Conservation (phyloP, 352 stramenopile genomes). For the Globisporangium spiculum region DNA sequence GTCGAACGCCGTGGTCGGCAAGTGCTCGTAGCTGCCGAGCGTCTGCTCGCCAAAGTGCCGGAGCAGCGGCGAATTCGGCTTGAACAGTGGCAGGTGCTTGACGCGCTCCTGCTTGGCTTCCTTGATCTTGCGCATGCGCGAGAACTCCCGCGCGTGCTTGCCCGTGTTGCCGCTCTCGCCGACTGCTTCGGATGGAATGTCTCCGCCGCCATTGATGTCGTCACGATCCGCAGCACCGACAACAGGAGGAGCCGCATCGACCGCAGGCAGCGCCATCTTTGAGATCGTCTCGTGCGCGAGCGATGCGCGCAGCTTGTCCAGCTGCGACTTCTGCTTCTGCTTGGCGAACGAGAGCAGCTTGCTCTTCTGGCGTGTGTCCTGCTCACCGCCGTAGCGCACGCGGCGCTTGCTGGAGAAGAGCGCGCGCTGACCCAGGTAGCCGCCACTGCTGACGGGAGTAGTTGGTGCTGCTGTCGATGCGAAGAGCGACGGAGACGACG, state of each 20-base stretch:
- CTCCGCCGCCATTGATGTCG: not conserved
- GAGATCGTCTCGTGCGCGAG: constrained; percentile 27
- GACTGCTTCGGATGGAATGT: constrained; percentile 3
- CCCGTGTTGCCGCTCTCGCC: constrained; percentile 4
- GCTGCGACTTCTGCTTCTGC: constrained; percentile 43
- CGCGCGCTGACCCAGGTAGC: not conserved
- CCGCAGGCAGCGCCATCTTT: constrained; percentile 6
- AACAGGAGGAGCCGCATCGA: not conserved
- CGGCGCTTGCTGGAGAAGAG: constrained; percentile 42
- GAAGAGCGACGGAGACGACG: not conserved
- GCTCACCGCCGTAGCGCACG: constrained; percentile 22
- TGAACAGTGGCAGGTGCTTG: constrained; percentile 73
- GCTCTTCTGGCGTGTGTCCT: constrained; percentile 12
- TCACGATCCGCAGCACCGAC: not conserved
- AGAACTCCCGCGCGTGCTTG: constrained; percentile 37
- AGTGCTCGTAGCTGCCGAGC: constrained; percentile 46
- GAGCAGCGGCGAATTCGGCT: constrained; percentile 47
- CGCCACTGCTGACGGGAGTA: not conserved
- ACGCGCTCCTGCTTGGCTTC: constrained; percentile 43
- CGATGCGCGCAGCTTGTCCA: constrained; percentile 35
- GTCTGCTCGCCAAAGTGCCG: constrained; percentile 43
- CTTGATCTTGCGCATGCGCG: constrained; percentile 54
- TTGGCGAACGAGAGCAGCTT: constrained; percentile 29
- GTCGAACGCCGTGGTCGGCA: constrained; percentile 49
- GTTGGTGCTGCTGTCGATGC: not conserved